phyloP scores from a whole-genome alignment of 345 rosid species.

The Nephelium lappaceum region DNA sequence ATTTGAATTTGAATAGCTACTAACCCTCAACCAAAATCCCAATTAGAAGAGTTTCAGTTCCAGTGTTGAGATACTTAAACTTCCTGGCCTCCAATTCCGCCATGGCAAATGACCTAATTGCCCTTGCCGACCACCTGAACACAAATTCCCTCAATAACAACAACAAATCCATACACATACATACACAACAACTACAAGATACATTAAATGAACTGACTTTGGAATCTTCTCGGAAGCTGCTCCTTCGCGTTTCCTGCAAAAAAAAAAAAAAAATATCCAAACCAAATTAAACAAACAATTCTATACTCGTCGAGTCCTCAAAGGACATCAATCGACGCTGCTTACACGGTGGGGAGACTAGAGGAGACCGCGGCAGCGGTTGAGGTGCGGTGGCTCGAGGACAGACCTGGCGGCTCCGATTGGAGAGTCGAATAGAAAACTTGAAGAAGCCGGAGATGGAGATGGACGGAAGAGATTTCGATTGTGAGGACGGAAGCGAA shows the following conservation, averaged over 20 bases:
- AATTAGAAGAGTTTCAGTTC: slow-evolving; percentile 85
- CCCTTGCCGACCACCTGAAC: slow-evolving; percentile 91
- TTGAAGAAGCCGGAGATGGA: slow-evolving; percentile 48
- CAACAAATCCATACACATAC: background rate
- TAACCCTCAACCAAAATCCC: slow-evolving; percentile 93
- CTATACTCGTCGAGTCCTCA: background rate
- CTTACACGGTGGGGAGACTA: slow-evolving; percentile 73
- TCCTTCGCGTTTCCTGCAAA: slow-evolving; percentile 60
- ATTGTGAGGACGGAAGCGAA: slow-evolving; percentile 37
- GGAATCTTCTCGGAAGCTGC: slow-evolving; percentile 54
- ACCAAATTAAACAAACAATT: slow-evolving; percentile 7
- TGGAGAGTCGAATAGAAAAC: slow-evolving; percentile 38
- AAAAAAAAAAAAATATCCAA: background rate
- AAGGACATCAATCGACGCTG: background rate
- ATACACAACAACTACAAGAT: background rate
- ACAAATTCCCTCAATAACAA: slow-evolving; percentile 4
- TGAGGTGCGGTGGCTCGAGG: slow-evolving; percentile 36
- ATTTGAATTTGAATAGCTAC: slow-evolving; percentile 10
- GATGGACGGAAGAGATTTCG: slow-evolving; percentile 30
- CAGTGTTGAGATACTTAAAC: slow-evolving; percentile 77
- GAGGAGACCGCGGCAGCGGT: slow-evolving; percentile 46
- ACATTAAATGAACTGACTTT: slow-evolving; percentile 49
- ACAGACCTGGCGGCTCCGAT: slow-evolving; percentile 30
- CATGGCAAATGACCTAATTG: slow-evolving; percentile 77
- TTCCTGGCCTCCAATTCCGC: slow-evolving; percentile 92